Evolutionary conservation across 306 rosid species (phyloP), one percentile per base, ranked within the genome.

Genomic region (Cicer pinnatifidum): DNA sequence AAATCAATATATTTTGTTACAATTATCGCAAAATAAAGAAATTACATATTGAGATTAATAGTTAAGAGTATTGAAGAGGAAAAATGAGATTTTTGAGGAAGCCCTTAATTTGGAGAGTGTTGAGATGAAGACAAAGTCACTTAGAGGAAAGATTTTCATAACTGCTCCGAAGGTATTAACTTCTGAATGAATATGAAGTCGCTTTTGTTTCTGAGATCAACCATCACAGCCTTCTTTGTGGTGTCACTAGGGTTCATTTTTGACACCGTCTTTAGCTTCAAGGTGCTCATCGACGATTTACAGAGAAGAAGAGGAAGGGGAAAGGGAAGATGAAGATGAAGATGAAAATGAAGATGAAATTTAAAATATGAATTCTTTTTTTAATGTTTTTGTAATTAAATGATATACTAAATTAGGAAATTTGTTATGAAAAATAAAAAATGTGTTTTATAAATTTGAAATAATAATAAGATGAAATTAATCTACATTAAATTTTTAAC

Each of bases 131-230:
- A 53, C 52, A 57, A 8, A 33, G 54, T 13, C 23, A 80, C 97
- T 92, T 89, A 97, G 56, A 89, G 61, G 85, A 80, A 84, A 9
- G 84, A 71, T 64, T 82, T 86, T 3, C 91, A 93, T 11, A 94
- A 87, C 12, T 85, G 85, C 38, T 84, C 88, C 16, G 54, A 87
- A 77, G 86, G 78, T 11, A 82, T 9, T 57, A 94, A 75, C 63
- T 88, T 87, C 45, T 69, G 82, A 39, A 91, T 72, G 76, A 85
- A 82, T 0, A 94, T 76, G 75, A 94, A 82, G 75, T 94, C 82
- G 86, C 97, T 94, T 83, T 80, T 95, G 15, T 83, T 84, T 71
- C 89, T 91, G 44, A 94, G 91, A 73, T 83, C 89, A 51, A 86
- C 50, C 5, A 65, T 82, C 48, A 87, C 50, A 0, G 20, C 79